Percentiles rank a stretch among this genome's conserved stretches.
Conservation (phyloP, 2,329 filamentous ascomycete species). For the Fusarium sp. region DNA sequence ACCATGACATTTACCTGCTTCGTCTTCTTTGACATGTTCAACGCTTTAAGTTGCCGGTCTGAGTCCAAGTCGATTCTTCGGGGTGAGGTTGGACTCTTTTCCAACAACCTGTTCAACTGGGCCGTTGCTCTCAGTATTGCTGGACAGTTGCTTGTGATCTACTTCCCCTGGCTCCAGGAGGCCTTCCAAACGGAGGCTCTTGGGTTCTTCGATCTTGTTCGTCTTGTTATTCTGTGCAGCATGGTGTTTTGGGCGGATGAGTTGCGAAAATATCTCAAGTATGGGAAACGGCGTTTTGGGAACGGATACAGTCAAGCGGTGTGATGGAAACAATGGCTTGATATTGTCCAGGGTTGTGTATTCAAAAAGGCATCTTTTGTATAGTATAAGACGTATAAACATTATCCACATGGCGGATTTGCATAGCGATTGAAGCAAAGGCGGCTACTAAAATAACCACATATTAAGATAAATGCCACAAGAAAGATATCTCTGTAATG, state of each 20-base stretch:
- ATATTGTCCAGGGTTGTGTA: not conserved
- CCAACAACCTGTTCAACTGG: conserved; percentile 96
- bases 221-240: conserved; percentile 81
- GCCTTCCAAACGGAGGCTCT: conserved; percentile 97
- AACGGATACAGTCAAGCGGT: conserved; percentile 74
- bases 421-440: conserved; percentile 25
- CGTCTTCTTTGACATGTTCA: conserved; percentile 99
- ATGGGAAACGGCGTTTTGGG: conserved; percentile 67
- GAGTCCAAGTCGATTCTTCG: conserved; percentile 89
- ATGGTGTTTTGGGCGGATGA: conserved; percentile 97
- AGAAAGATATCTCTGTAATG: no score
- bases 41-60: conserved; percentile 91
- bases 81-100: conserved; percentile 84
- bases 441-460: not conserved
- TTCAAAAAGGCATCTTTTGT: conserved; percentile 20
- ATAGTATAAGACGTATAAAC: conserved; percentile 22
- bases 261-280: conserved; percentile 80
- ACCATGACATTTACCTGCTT: conserved; percentile 99
- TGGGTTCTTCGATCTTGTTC: conserved; percentile 76
- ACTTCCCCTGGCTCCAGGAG: conserved; percentile 91
- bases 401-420: conserved; percentile 10
- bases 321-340: conserved; percentile 54
- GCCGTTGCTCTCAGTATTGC: conserved; percentile 86
- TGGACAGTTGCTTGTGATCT: conserved; percentile 91
- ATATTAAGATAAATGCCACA: not conserved